A percentile compares a stretch with the other conserved stretches of the same genome.
Evolutionary conservation across 2,329 filamentous ascomycete genomes (phyloP).

Genomic region (Phymatotrichopsis omnivora): DNA sequence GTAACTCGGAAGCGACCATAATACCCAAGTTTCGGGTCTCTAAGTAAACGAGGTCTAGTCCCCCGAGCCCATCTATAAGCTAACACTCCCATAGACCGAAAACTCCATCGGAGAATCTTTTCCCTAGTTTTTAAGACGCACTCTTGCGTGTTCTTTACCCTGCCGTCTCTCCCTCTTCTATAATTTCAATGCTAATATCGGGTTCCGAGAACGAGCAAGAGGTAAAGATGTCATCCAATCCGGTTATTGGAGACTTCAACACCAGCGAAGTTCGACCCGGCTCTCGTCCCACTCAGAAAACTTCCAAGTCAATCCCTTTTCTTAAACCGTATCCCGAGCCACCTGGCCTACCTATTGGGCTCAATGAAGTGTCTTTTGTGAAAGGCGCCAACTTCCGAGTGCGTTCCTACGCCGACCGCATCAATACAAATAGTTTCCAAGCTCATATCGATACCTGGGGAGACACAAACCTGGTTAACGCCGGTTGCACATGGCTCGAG

Average conservation of each 20-base stretch:
- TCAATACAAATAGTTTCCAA: conserved; percentile 2
- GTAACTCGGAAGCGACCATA: too few species aligned
- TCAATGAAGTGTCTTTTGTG: background rate
- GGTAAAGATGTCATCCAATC: too few species aligned
- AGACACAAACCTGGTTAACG: background rate
- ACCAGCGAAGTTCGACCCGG: background rate
- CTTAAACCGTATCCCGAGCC: background rate
- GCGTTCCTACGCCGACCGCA: background rate
- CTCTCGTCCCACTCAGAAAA: background rate
- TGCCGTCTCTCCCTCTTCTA: too few species aligned
- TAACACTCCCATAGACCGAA: too few species aligned
- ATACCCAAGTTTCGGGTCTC: too few species aligned
- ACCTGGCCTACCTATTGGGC: conserved; percentile 2
- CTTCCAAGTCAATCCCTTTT: background rate
- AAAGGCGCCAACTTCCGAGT: background rate
- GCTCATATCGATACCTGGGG: conserved; percentile 2
- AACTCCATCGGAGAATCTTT: too few species aligned
- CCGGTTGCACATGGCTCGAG: conserved; percentile 1
- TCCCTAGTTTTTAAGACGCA: too few species aligned
- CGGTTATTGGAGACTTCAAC: background rate
- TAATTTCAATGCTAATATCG: too few species aligned
- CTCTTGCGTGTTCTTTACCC: too few species aligned
- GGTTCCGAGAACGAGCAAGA: too few species aligned
- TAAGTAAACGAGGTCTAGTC: too few species aligned
- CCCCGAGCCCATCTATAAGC: too few species aligned